A percentile compares a stretch with the other conserved stretches of the same genome.
Evolutionary conservation across 257 asterid species (phyloP).

Genomic region (Rubia yunnanensis): DNA sequence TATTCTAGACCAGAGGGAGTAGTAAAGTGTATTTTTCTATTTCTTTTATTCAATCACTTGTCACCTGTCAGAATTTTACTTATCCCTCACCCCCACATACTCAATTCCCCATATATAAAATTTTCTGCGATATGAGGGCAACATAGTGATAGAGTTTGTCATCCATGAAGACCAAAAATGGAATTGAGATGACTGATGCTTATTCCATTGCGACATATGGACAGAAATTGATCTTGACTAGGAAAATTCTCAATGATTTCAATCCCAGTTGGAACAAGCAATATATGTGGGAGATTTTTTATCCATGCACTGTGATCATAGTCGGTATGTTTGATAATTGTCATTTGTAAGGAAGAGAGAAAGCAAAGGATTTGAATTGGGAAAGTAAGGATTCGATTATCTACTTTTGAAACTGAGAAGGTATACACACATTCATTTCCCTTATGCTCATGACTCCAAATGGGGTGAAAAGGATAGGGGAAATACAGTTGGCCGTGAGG

Average conservation of each 20-base stretch:
- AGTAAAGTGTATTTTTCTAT: too few relatives aligned
- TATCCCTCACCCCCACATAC: too few relatives aligned
- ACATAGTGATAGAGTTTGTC: slow-evolving; percentile 73
- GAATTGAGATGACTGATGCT: slow-evolving; percentile 63
- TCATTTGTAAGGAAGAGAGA: slow-evolving; percentile 51
- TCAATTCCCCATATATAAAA: too few relatives aligned
- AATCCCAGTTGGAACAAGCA: slow-evolving; percentile 87
- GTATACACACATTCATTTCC: slow-evolving; percentile 68
- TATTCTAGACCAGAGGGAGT: too few relatives aligned
- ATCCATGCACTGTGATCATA: slow-evolving; percentile 79
- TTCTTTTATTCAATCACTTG: too few relatives aligned
- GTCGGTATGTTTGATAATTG: slow-evolving; percentile 69
- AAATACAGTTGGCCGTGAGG: slow-evolving; percentile 50
- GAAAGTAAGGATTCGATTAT: slow-evolving; percentile 67
- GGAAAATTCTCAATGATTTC: slow-evolving; percentile 51
- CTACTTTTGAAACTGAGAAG: slow-evolving; percentile 58
- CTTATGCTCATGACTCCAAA: slow-evolving; percentile 51
- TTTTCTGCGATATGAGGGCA: slow-evolving; percentile 71
- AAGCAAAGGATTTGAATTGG: slow-evolving; percentile 55
- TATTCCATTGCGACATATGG: slow-evolving; percentile 93
- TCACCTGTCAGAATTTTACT: too few relatives aligned
- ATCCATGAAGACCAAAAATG: slow-evolving; percentile 54
- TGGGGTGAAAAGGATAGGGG: slow-evolving; percentile 82
- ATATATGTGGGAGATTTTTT: slow-evolving; percentile 89
- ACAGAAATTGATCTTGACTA: slow-evolving; percentile 83